Conservation (phyloP, 2,329 filamentous ascomycete species). For the Cercospora citrullina region DNA sequence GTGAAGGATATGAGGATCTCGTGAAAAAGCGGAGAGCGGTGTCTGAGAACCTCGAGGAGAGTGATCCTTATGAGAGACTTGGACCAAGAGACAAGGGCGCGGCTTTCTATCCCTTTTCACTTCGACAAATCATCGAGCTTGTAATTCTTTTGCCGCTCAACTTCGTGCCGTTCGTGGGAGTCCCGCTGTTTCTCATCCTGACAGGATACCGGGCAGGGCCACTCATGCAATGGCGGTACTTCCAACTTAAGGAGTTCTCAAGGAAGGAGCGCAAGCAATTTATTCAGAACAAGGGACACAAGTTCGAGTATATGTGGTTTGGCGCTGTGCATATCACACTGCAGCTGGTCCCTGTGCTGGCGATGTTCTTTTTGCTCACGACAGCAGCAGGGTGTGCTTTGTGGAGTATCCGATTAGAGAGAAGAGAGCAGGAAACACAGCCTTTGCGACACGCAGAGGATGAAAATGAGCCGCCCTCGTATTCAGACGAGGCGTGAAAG, state of each 20-base stretch:
- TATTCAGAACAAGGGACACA: conserved; percentile 60
- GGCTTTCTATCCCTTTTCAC: conserved; percentile 82
- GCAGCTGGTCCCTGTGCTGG: conserved; percentile 83
- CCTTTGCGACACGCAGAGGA: conserved; percentile 19
- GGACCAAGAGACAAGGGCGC: conserved; percentile 77
- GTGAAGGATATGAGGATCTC: conserved; percentile 68
- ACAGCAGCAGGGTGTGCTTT: conserved; percentile 81
- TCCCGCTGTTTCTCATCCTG: conserved; percentile 80
- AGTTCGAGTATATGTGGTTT: conserved; percentile 91
- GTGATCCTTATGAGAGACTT: conserved; percentile 72
- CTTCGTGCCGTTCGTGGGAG: conserved; percentile 79
- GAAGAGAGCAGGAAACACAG: conserved; percentile 41
- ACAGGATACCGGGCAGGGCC: conserved; percentile 87
- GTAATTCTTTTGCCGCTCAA: conserved; percentile 70
- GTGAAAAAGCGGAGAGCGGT: conserved; percentile 60
- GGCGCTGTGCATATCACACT: conserved; percentile 80
- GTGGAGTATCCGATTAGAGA: conserved; percentile 80
- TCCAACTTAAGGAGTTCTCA: conserved; percentile 71
- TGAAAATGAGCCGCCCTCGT: conserved; percentile 32
- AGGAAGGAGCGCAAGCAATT: conserved; percentile 73
- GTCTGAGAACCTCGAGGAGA: conserved; percentile 69
- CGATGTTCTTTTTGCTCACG: conserved; percentile 92
- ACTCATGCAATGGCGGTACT: conserved; percentile 88
- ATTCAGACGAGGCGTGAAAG: conserved; percentile 36
- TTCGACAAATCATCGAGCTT: conserved; percentile 87